Percentiles rank a stretch among this genome's conserved stretches.
These are phyloP conservation scores for Agaricus bisporus DNA, from an alignment of 768 basidiomycete genomes.

Conservation along the genomic window DNA sequence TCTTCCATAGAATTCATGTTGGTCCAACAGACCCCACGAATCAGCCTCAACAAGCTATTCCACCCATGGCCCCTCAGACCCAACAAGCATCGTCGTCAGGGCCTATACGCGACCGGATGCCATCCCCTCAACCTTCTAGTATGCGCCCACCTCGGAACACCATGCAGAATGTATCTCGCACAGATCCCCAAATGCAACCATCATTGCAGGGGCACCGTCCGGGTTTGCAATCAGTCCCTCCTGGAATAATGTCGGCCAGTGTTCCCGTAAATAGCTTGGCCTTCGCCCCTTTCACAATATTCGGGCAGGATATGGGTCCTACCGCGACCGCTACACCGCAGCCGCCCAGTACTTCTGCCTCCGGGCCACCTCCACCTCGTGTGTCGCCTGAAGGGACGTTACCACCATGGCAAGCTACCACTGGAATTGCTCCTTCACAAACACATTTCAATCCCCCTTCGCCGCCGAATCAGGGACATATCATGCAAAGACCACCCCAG, in stretches of 20 bases:
- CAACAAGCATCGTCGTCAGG: constrained; percentile 1
- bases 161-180: not conserved
- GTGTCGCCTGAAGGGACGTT: constrained; percentile 26
- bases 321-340: constrained; percentile 16
- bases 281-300: constrained; percentile 5
- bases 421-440: constrained; percentile 59
- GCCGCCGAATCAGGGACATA: constrained; percentile 29
- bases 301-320: constrained; percentile 9
- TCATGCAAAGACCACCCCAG: constrained; percentile 41
- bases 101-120: not conserved
- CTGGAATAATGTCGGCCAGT: constrained; percentile 6
- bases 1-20: constrained; percentile 2
- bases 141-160: not conserved
- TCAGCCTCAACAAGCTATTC: constrained; percentile 4
- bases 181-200: constrained; percentile 8
- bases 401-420: constrained; percentile 59
- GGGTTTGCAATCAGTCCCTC: constrained; percentile 4
- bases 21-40: not conserved
- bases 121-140: constrained; percentile 3
- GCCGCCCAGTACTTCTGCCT: not conserved
- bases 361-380: constrained; percentile 21
- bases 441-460: constrained; percentile 43
- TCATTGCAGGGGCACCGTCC: constrained; percentile 13
- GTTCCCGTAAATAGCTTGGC: constrained; percentile 8
- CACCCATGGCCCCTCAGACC: constrained; percentile 11